Evolutionary conservation across 1,284 basidiomycete species (phyloP).

Genomic region (Ceratobasidium sp.): DNA sequence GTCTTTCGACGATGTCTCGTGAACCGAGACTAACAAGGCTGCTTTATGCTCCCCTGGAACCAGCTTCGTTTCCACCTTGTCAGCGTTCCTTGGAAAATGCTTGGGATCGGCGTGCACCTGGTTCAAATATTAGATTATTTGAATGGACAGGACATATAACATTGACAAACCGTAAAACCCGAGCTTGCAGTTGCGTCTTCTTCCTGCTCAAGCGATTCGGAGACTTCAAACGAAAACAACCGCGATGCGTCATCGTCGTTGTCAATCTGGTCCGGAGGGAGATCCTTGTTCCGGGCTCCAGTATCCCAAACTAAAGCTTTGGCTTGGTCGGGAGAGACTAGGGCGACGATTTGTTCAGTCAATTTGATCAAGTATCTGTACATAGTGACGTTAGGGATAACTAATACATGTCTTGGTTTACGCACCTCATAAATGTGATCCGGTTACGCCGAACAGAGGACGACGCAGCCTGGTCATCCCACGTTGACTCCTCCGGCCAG

Average conservation of each 20-base stretch:
- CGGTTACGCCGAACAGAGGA: constrained; percentile 67
- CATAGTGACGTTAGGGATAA: not conserved
- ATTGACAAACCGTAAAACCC: constrained; percentile 63
- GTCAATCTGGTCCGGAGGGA: not conserved
- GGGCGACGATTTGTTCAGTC: constrained; percentile 47
- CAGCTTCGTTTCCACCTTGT: not conserved
- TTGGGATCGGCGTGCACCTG: constrained; percentile 1
- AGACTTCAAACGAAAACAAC: constrained; percentile 64
- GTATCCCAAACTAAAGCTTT: constrained; percentile 41
- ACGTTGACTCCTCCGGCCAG: constrained; percentile 74
- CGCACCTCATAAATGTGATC: constrained; percentile 72
- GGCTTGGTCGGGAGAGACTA: constrained; percentile 47
- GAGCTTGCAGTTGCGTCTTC: constrained; percentile 63
- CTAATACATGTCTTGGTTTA: not conserved
- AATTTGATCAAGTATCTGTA: constrained; percentile 48
- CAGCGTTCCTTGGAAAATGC: not conserved
- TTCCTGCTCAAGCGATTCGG: constrained; percentile 71
- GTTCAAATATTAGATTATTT: not conserved
- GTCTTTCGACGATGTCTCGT: not conserved
- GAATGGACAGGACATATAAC: not conserved
- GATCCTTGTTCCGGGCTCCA: constrained; percentile 11
- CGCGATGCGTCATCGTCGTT: not conserved
- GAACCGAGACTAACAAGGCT: not conserved
- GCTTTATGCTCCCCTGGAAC: not conserved
- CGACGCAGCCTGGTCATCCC: constrained; percentile 66